Evolutionary conservation across 2,329 filamentous ascomycete species (phyloP), one percentile per base, ranked within the genome.

Genomic region (Colletotrichum tanaceti): DNA sequence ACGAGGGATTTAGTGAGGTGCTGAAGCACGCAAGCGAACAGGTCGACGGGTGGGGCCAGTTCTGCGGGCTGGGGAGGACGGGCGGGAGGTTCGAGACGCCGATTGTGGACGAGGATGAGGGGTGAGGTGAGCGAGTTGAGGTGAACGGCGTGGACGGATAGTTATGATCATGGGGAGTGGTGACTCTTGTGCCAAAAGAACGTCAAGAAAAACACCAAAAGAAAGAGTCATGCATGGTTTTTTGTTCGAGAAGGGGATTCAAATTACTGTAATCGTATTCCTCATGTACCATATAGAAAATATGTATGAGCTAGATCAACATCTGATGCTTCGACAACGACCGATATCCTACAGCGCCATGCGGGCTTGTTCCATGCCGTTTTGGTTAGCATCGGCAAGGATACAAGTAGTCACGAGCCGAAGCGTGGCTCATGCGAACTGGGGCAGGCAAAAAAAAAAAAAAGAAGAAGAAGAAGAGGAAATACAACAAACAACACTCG

Each of bases 11-110:
- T 71, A 77, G 76, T 70, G 75, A 76, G 70, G 63, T 77, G n/a
- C 63, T 78, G 50, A 77, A 78, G 74, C 75, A 75, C 70, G 75
- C 74, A 58, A 75, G 74, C 55, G 74, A 71, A 64, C 74, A 73
- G 70, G 72, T 78, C 41, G 76, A 78, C 52, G 76, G 76, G 1
- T 78, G 76, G 76, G 74, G 74, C 14, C 73, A 78, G 69, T 78
- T 76, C 65, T 78, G 76, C 57, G 71, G 66, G 6, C 70, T 68
- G 35, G 59, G 71, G n/a, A 41, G 32, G 16, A 49, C 43, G 14
- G 62, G 58, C 9, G 66, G 55, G 14, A 63, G 72, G 14, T 77
- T 75, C 62, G 72, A 71, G 53, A 75, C 73, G 44, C 73, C 74
- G 10, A 71, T 72, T 20, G 47, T 73, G 6, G 47, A 74, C 28